Evolutionary conservation across 116 monocot genomes (phyloP), one percentile per base, ranked within the genome.

Genomic region (Zostera marina): DNA sequence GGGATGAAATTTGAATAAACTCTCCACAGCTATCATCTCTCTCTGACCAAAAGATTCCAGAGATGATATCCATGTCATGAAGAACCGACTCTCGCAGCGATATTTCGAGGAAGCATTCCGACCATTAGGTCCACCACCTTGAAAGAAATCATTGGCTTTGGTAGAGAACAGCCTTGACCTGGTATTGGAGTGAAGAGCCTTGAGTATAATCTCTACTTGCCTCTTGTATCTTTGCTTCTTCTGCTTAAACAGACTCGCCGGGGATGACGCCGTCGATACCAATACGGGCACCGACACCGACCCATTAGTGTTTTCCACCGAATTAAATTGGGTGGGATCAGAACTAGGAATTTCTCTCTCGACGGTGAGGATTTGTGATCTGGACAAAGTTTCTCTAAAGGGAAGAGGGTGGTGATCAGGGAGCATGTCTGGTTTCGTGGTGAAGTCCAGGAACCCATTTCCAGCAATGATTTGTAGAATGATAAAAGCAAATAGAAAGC

Each of bases 1-100:
- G 4, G 60, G 80, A 59, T 92, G 86, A 60, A 63, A 80, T 46
- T 68, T 77, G 76, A 92, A 92, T 20, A 92, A 22, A 68, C 77
- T 82, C 73, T 92, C 79, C 19, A 92, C 53, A 17, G 71, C 39
- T 26, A 83, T 48, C 12, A 86, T 41, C 72, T 92, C 92, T 39
- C 80, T 66, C 40, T 48, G 49, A 9, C 78, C 76, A 32, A 92
- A 78, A 4, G 55, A 52, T 8, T 74, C 67, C 12, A 58, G 22
- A 0, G 70, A 25, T 14, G 83, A 75, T 44, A 92, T 77, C 86
- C 86, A 92, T 1, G 83, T 83, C 86, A 92, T 92, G 64, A 86
- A 79, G 69, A 92, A 92, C 39, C 71, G 72, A 13, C 9, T 22
- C 9, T 49, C 44, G 65, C 92, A 92, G 10, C 9, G 20, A 21